phyloP scores from a whole-genome alignment of 176 grass and related monocot genomes.

The Alloteropsis semialata region DNA sequence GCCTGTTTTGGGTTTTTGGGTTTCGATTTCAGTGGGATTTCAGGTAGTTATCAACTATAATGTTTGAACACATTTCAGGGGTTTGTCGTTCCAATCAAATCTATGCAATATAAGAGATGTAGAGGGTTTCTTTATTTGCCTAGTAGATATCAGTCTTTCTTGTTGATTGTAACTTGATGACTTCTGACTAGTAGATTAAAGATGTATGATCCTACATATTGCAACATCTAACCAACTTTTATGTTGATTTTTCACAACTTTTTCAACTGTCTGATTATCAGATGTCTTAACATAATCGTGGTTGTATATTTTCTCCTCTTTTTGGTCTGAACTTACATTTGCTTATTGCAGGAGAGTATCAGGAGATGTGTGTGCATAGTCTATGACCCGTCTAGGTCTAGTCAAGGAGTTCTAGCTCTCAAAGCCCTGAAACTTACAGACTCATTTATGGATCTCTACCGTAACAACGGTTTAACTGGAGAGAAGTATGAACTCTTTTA shows the following conservation, averaged over 20 bases:
- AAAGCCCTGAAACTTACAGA: conserved; percentile 93
- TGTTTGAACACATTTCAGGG: no score
- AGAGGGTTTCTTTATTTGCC: no score
- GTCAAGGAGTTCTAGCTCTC: conserved; percentile 94
- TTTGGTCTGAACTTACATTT: conserved; percentile 1
- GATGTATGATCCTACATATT: not conserved
- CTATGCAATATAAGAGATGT: no score
- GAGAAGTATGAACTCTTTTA: conserved; percentile 70
- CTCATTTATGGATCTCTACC: conserved; percentile 98
- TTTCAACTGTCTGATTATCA: conserved; percentile 19
- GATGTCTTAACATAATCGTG: not conserved
- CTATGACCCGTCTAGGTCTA: conserved; percentile 93
- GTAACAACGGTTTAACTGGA: conserved; percentile 81
- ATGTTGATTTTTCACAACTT: not conserved
- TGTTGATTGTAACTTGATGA: not conserved
- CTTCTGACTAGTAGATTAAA: not conserved
- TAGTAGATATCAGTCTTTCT: no score
- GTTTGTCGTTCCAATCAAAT: no score
- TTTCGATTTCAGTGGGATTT: no score
- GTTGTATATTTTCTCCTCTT: not conserved
- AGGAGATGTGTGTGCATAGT: conserved; percentile 94
- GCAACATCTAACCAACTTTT: not conserved
- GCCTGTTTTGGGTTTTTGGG: no score
- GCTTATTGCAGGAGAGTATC: conserved; percentile 74
- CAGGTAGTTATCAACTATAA: no score